Evolutionary conservation across 2,329 filamentous ascomycete species (phyloP).

Genomic region (Talaromyces verruculosus): DNA sequence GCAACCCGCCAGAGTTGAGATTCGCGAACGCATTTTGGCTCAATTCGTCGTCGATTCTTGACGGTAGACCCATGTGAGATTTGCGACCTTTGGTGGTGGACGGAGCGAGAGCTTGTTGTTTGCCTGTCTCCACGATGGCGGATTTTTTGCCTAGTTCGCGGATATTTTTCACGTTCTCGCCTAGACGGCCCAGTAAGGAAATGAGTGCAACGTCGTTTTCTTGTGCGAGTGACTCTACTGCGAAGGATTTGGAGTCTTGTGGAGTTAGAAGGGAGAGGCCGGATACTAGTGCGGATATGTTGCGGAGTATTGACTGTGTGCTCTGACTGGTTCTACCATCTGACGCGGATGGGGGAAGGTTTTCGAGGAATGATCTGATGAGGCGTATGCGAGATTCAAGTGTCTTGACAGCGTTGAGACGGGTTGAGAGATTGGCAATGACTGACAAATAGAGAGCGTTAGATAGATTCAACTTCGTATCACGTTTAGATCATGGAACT

Average conservation of each 20-base stretch:
- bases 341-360: conserved; percentile 66
- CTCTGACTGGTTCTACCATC: conserved; percentile 52
- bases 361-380: conserved; percentile 72
- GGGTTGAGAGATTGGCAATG: conserved; percentile 72
- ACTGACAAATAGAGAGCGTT: conserved; percentile 40
- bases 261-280: conserved; percentile 81
- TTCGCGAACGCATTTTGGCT: conserved; percentile 16
- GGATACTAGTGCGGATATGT: conserved; percentile 80
- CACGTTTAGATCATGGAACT: conserved; percentile 23
- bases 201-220: conserved; percentile 81
- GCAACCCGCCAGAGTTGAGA: conserved; percentile 1
- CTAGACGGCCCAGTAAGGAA: conserved; percentile 70
- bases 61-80: conserved; percentile 23
- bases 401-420: conserved; percentile 92
- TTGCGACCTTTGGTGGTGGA: conserved; percentile 26
- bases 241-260: conserved; percentile 63
- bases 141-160: conserved; percentile 76
- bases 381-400: conserved; percentile 74
- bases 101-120: conserved; percentile 27
- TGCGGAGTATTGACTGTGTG: conserved; percentile 71
- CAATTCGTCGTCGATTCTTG: conserved; percentile 33
- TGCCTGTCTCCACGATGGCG: conserved; percentile 53
- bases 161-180: conserved; percentile 68
- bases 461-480: not conserved
- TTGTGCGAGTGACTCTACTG: conserved; percentile 71